Percentiles rank a stretch among this genome's conserved stretches.
phyloP scores from a whole-genome alignment of 2,329 filamentous ascomycete genomes.

The Botrytis squamosa region DNA sequence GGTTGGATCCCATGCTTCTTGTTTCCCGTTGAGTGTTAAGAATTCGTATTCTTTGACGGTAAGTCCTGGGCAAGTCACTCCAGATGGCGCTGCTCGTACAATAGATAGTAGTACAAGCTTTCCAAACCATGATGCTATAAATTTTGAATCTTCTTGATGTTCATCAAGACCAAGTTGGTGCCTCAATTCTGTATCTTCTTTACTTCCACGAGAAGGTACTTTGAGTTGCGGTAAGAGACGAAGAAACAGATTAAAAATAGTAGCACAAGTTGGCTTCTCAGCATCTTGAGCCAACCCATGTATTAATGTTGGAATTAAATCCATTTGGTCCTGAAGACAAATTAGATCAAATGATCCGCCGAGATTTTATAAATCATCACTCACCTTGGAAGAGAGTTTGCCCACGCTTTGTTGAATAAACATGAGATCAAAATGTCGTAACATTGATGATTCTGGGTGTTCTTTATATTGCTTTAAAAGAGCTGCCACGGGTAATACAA shows the following conservation, averaged over 20 bases:
- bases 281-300: conserved; percentile 63
- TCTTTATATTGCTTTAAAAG: conserved; percentile 89
- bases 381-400: conserved; percentile 51
- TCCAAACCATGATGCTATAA: conserved; percentile 72
- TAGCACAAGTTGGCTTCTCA: conserved; percentile 53
- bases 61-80: conserved; percentile 53
- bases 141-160: conserved; percentile 62
- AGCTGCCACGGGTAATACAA: conserved; percentile 80
- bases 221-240: conserved; percentile 69
- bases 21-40: conserved; percentile 63
- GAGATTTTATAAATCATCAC: conserved; percentile 33
- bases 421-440: conserved; percentile 83
- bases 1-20: conserved; percentile 65
- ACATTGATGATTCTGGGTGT: conserved; percentile 62
- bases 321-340: conserved; percentile 57
- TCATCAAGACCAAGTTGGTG: conserved; percentile 64
- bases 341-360: neutral
- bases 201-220: conserved; percentile 73
- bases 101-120: conserved; percentile 71
- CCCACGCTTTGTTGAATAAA: conserved; percentile 84
- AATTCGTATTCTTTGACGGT: conserved; percentile 67
- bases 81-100: conserved; percentile 39
- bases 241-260: conserved; percentile 80
- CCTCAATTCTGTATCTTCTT: conserved; percentile 71
- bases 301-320: conserved; percentile 69